Evolutionary conservation across 495 filamentous ascomycete genomes (phyloP), one percentile per base, ranked within the genome.

Genomic region (Penicillium psychrofluorescens): DNA sequence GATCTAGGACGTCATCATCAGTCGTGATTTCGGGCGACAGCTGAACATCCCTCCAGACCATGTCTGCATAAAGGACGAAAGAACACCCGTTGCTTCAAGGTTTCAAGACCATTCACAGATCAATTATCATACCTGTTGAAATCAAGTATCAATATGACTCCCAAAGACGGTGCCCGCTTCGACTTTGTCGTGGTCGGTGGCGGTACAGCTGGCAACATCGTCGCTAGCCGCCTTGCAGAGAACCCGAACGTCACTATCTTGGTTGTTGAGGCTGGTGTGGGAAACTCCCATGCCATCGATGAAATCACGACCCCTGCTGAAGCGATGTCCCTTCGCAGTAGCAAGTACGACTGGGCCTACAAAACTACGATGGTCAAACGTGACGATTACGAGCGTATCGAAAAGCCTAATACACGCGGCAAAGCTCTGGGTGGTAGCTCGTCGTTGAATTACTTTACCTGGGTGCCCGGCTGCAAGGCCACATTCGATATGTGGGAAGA

Each of bases 311-410:
- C 66, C 11, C 66, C 64, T 15, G 54, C 61, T 10, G 31, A 44
- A 2, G 66, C 64, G 8, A 60, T 68, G n/a, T 49, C 59, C 5
- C 43, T 60, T 4, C 54, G 59, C 5, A 53, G 50, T 13, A 58
- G 56, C 16, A 35, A 60, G 35, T 51, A 66, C 44, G 75, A 80
- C 56, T 80, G 74, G 75, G 62, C 30, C 2, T 80, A 76, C 54
- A 75, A 78, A 61, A 68, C 72, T 0, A 76, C 71, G 15, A 66
- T 80, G 58, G 69, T 80, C 52, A 61, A 75, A 31, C 60, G 71
- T 6, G 62, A 62, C 9, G 74, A 77, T 36, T 80, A 78, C 55
- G 64, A 62, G n/a, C 74, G 76, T 11, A 56, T 78, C 28, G 74
- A 78, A 55, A 78, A 77, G 54, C 74, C 72, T 12, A 76, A 75